phyloP scores from a whole-genome alignment of 306 rosid species.

The Prunus kanzakura region DNA sequence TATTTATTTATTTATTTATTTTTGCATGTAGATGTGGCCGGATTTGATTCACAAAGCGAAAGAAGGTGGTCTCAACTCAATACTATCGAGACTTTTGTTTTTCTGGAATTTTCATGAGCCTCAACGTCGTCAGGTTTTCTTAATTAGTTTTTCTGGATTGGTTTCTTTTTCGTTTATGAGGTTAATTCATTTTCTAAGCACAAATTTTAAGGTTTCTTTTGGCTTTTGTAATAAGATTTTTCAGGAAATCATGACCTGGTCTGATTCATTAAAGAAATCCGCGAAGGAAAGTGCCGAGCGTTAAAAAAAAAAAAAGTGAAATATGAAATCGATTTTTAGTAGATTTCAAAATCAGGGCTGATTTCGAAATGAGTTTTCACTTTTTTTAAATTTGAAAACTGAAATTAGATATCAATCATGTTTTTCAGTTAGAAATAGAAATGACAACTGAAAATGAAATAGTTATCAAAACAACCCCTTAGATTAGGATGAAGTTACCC shows the following conservation, averaged over 20 bases:
- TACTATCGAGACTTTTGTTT: slow-evolving; percentile 39
- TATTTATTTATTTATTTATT: background rate
- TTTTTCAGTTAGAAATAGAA: too few relatives aligned
- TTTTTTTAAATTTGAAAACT: too few relatives aligned
- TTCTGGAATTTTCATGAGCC: slow-evolving; percentile 50
- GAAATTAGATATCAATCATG: too few relatives aligned
- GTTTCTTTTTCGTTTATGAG: background rate
- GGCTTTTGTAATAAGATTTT: slow-evolving; percentile 33
- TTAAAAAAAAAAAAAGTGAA: too few relatives aligned
- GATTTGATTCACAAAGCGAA: slow-evolving; percentile 35
- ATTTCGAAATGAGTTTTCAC: too few relatives aligned
- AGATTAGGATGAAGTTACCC: too few relatives aligned
- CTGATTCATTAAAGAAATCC: slow-evolving; percentile 30
- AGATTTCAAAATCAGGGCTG: too few relatives aligned
- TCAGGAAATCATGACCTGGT: slow-evolving; percentile 30
- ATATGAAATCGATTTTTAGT: too few relatives aligned
- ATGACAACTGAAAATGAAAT: too few relatives aligned
- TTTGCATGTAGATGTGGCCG: slow-evolving; percentile 42
- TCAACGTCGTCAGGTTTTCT: slow-evolving; percentile 8
- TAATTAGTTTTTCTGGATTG: background rate
- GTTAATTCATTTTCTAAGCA: too few relatives aligned
- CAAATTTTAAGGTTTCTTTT: background rate
- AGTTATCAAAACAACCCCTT: too few relatives aligned
- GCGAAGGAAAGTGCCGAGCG: slow-evolving; percentile 9
- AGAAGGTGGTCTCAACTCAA: slow-evolving; percentile 42